Base-by-base conservation (phyloP, 2,329 filamentous ascomycete genomes). In the Colletotrichum scovillei region DNA sequence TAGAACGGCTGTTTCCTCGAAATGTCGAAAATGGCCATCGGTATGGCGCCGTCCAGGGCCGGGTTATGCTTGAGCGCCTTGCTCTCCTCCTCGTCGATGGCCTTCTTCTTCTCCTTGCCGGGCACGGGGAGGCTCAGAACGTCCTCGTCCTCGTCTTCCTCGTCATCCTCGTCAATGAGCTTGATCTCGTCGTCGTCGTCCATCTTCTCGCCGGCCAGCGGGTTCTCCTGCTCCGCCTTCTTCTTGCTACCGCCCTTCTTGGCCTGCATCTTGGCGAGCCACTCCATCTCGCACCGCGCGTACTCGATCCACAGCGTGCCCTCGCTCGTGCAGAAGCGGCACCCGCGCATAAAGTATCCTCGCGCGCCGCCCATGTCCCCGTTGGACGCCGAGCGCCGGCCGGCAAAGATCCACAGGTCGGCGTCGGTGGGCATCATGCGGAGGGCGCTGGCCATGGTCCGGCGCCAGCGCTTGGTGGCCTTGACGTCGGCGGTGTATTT, bases 31-130 rank as follows among this genome's bases (percentile, higher is more conserved):
- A 99, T 94, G 52, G 96, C 95, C 69, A 95, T 89, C 2, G 97
- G 95, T 76, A 99, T 98, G 19, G 95, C 97, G n/a, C 97, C 97
- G 73, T 93, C 94, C 75, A 98, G 88, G 11, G 95, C 95, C 4
- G 96, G 95, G 60, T 95, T 96, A 70, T 90, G 91, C 78, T 93
- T 87, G 75, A 97, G 85, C 67, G 86, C 85, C 76, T 83, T 79
- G 4, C 83, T 81, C 0, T 84, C 83, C 68, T 86, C 82, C 69
- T 87, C 83, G 76, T 86, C 82, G 62, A 88, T 85, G 53, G 87
- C 88, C 80, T 79, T 88, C 84, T 79, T 88, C 84, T 75, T 86
- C 80, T 79, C 88, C 84, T 75, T 85, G 49, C 78, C 75, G 77
- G 82, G 79, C 57, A 90, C 85, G 1, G 86, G 88, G 42, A 88